These are phyloP conservation scores for Mentha longifolia DNA, from an alignment of 257 asterid species.

Conservation along the genomic window DNA sequence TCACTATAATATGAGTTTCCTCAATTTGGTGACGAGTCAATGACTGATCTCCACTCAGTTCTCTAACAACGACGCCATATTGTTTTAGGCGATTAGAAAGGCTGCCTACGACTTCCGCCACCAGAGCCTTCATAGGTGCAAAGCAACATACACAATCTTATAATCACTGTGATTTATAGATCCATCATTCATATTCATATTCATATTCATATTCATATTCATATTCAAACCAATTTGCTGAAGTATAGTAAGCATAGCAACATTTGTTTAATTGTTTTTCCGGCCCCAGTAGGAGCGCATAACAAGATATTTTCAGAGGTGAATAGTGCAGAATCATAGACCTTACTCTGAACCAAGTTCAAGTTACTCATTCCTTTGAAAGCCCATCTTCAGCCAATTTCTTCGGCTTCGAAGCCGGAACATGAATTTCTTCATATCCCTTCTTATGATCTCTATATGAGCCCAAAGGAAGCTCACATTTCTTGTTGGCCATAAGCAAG, in stretches of 20 bases:
- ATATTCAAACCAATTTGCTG: conserved; percentile 53
- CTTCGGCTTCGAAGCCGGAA: conserved; percentile 59
- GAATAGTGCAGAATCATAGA: conserved; percentile 52
- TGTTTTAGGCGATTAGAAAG: conserved; percentile 59
- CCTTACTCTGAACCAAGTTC: conserved; percentile 66
- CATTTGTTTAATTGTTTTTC: conserved; percentile 67
- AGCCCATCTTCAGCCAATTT: conserved; percentile 53
- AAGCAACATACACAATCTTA: conserved; percentile 65
- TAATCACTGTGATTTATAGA: conserved; percentile 47
- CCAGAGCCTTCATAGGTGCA: conserved; percentile 70
- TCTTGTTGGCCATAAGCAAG: conserved; percentile 56
- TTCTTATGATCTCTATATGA: conserved; percentile 55
- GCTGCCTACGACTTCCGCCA: conserved; percentile 67
- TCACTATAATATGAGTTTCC: conserved; percentile 62
- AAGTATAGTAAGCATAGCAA: conserved; percentile 67
- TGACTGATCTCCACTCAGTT: conserved; percentile 59
- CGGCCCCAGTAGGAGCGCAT: conserved; percentile 71
- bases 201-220: no score
- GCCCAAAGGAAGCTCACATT: conserved; percentile 60
- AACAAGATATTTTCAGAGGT: conserved; percentile 52
- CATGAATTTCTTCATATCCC: conserved; percentile 67
- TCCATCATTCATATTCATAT: no score
- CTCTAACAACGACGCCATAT: conserved; percentile 51
- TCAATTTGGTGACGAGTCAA: conserved; percentile 68
- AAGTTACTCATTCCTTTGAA: conserved; percentile 55